These are phyloP conservation scores for Dipodascus geniculatus DNA, from an alignment of 805 yeast species.

Conservation along the genomic window DNA sequence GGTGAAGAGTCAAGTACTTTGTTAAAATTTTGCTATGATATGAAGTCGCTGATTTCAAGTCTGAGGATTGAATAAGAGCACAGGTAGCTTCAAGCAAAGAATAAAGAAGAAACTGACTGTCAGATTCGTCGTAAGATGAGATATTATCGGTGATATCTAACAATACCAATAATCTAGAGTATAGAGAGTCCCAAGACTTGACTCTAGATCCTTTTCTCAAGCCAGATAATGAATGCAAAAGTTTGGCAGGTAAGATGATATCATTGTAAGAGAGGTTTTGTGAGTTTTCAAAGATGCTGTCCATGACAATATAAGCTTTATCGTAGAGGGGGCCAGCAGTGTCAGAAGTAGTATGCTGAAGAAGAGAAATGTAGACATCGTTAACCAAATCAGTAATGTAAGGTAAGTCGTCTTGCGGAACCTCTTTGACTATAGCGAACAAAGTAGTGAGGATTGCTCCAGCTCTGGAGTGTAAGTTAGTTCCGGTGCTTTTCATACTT, in stretches of 20 bases:
- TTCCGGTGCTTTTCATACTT: slow-evolving; percentile 59
- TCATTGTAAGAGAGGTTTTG: slow-evolving; percentile 3
- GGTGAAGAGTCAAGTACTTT: background rate
- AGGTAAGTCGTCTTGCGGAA: background rate
- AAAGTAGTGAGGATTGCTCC: slow-evolving; percentile 31
- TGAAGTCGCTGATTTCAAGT: slow-evolving; percentile 12
- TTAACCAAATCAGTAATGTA: slow-evolving; percentile 7
- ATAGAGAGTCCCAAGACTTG: slow-evolving; percentile 21
- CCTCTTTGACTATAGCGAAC: slow-evolving; percentile 3
- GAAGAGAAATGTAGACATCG: slow-evolving; percentile 17
- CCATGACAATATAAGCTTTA: slow-evolving; percentile 4
- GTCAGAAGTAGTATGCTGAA: slow-evolving; percentile 24
- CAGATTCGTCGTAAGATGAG: background rate
- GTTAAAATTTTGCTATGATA: slow-evolving; percentile 6
- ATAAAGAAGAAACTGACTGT: background rate
- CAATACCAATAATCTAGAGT: background rate
- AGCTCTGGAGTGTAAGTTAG: slow-evolving; percentile 65
- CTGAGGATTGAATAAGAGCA: slow-evolving; percentile 12
- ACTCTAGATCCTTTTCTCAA: slow-evolving; percentile 29
- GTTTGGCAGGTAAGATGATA: background rate
- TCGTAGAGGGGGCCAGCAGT: slow-evolving; percentile 21
- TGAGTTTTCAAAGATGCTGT: slow-evolving; percentile 2
- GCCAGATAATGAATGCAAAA: slow-evolving; percentile 22
- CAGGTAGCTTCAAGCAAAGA: slow-evolving; percentile 3
- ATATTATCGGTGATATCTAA: background rate